Percentiles rank a stretch among this genome's conserved stretches.
Evolutionary conservation across 352 stramenopile genomes (phyloP).

Genomic region (Phytopythium vexans): DNA sequence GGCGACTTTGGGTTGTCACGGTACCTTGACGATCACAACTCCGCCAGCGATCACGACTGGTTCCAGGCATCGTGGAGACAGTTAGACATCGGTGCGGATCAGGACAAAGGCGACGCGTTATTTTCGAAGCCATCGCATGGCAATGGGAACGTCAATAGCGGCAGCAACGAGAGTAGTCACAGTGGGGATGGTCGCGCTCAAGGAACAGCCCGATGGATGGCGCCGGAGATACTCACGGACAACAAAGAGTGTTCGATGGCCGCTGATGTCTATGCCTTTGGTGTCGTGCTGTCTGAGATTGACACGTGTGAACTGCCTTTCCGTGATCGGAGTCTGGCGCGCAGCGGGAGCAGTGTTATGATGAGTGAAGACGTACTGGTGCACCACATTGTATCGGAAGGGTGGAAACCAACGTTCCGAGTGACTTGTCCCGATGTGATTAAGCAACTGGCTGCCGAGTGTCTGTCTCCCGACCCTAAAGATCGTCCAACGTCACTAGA

Average conservation of each 20-base stretch:
- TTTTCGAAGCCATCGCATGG: too few relatives aligned
- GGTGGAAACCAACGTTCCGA: conserved; percentile 47
- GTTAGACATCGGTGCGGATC: too few relatives aligned
- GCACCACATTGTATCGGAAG: conserved; percentile 45
- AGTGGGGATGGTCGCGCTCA: conserved; percentile 13
- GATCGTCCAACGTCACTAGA: conserved; percentile 39
- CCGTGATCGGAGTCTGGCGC: conserved; percentile 17
- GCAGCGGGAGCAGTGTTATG: conserved; percentile 14
- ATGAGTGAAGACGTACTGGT: conserved; percentile 40
- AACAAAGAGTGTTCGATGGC: conserved; percentile 65
- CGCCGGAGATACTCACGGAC: conserved; percentile 77
- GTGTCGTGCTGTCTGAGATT: conserved; percentile 78
- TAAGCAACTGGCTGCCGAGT: conserved; percentile 41
- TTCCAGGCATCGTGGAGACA: too few relatives aligned
- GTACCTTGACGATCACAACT: conserved; percentile 15
- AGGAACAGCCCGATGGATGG: conserved; percentile 78
- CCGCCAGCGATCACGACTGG: too few relatives aligned
- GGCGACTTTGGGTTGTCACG: conserved; percentile 40
- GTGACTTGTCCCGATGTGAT: conserved; percentile 39
- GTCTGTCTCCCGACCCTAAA: conserved; percentile 31
- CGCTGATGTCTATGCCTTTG: conserved; percentile 87
- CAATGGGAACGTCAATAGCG: neutral
- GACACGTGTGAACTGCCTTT: conserved; percentile 70
- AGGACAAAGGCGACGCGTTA: too few relatives aligned
- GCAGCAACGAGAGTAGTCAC: neutral